These are phyloP conservation scores for Diutina pseudorugosa DNA, from an alignment of 1,139 yeast genomes.

Conservation along the genomic window DNA sequence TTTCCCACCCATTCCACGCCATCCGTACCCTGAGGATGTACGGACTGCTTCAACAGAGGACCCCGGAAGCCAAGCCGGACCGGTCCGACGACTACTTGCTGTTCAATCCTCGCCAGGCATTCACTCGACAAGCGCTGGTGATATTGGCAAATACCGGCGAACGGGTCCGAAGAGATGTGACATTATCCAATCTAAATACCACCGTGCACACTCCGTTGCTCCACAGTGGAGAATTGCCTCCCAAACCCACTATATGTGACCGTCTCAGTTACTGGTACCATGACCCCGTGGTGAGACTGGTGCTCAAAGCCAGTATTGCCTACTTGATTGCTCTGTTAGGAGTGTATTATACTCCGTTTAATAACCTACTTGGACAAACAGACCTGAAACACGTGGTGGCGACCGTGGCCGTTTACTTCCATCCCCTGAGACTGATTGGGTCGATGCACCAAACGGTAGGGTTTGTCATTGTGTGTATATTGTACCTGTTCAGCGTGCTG, in stretches of 20 bases:
- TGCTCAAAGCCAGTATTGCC: conserved; percentile 59
- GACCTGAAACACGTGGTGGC: conserved; percentile 77
- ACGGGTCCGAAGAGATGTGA: not conserved
- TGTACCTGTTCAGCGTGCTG: conserved; percentile 46
- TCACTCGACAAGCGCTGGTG: not conserved
- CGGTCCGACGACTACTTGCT: not conserved
- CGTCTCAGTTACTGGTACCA: not conserved
- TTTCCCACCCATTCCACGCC: not conserved
- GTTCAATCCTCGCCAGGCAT: not conserved
- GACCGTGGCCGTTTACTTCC: conserved; percentile 76
- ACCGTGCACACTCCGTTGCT: not conserved
- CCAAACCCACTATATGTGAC: not conserved
- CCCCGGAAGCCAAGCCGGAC: not conserved
- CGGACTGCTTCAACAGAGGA: not conserved
- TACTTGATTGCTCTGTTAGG: conserved; percentile 64
- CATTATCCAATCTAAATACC: not conserved
- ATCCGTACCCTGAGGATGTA: not conserved
- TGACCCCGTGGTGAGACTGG: conserved; percentile 13
- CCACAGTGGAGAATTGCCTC: not conserved
- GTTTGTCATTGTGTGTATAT: conserved; percentile 45
- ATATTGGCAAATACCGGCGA: conserved; percentile 3
- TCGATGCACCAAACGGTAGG: conserved; percentile 66
- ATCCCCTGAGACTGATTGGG: conserved; percentile 70
- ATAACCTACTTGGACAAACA: conserved; percentile 45
- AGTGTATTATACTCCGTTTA: conserved; percentile 54